phyloP scores from a whole-genome alignment of 495 filamentous ascomycete species.

The Thozetella sp. region DNA sequence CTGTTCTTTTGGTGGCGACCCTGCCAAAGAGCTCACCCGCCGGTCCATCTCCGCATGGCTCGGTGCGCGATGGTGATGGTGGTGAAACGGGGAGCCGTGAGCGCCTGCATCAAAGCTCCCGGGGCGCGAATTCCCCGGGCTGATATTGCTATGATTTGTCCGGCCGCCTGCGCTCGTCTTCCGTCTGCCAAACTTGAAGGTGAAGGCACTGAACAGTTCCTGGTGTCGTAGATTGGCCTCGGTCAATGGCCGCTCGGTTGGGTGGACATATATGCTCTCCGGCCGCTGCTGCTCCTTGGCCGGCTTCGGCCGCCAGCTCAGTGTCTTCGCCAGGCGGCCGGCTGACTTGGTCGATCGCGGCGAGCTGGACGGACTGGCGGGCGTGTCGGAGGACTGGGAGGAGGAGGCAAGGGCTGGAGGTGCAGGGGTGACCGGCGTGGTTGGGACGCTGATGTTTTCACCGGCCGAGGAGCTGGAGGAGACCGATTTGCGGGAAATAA shows the following conservation, averaged over 20 bases:
- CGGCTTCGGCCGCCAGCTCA: constrained; percentile 8
- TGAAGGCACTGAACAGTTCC: constrained; percentile 18
- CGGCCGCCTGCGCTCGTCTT: background rate
- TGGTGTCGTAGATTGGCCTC: constrained; percentile 20
- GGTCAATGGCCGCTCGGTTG: constrained; percentile 9
- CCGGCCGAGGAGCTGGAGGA: constrained; percentile 6
- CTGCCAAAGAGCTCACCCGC: background rate
- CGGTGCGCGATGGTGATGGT: background rate
- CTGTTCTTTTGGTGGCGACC: constrained; percentile 2
- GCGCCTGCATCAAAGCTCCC: constrained; percentile 1
- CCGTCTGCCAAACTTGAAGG: constrained; percentile 15
- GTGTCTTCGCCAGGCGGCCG: constrained; percentile 7
- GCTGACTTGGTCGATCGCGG: background rate
- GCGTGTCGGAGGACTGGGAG: constrained; percentile 1
- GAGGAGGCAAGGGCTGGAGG: background rate
- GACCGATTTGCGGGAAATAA: constrained; percentile 7
- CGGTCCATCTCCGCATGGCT: background rate
- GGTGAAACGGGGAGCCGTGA: background rate
- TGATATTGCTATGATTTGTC: constrained; percentile 5
- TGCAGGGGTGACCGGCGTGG: constrained; percentile 4
- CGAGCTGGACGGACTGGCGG: background rate
- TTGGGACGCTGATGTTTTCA: background rate
- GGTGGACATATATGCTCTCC: constrained; percentile 5
- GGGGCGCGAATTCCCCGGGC: constrained; percentile 4
- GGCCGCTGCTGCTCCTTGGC: constrained; percentile 1